These are phyloP conservation scores for Thielaviopsis musarum DNA, from an alignment of 2,329 filamentous ascomycete species.

Conservation along the genomic window DNA sequence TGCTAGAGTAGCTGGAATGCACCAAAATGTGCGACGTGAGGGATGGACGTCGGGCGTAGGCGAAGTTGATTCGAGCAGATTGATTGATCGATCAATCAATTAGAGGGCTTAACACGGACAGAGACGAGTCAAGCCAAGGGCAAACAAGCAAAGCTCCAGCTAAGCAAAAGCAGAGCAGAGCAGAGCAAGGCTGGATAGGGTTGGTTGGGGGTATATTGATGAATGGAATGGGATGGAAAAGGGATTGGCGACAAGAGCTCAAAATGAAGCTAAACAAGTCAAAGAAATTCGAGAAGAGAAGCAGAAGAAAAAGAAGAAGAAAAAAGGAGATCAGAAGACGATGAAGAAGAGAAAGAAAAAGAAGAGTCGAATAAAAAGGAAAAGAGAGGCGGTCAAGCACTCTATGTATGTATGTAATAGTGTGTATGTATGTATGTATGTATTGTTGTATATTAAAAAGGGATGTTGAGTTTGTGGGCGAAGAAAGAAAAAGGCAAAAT, in stretches of 20 bases:
- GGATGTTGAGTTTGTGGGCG: background rate
- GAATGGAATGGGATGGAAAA: background rate
- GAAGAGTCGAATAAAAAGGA: background rate
- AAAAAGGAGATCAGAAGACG: background rate
- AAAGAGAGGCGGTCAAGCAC: background rate
- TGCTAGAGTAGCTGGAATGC: background rate
- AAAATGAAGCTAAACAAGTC: too few relatives aligned
- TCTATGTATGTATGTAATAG: background rate
- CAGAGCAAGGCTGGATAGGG: too few relatives aligned
- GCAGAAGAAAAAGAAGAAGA: background rate
- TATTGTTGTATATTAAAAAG: background rate
- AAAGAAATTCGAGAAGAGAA: background rate
- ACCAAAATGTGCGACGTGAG: too few relatives aligned
- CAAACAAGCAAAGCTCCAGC: too few relatives aligned
- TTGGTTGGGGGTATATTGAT: background rate
- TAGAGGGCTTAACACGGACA: too few relatives aligned
- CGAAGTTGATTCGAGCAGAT: too few relatives aligned
- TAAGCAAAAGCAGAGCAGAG: too few relatives aligned
- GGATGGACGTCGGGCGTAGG: background rate
- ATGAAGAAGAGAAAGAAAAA: background rate
- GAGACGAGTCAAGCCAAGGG: too few relatives aligned
- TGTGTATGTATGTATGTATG: background rate
- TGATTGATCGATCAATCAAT: too few relatives aligned
- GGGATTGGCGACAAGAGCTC: too few relatives aligned
- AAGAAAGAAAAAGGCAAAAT: background rate